Percentiles rank a stretch among this genome's conserved stretches.
These are phyloP conservation scores for Microcyclospora tardicrescens DNA, from an alignment of 2,329 filamentous ascomycete genomes.

Conservation along the genomic window DNA sequence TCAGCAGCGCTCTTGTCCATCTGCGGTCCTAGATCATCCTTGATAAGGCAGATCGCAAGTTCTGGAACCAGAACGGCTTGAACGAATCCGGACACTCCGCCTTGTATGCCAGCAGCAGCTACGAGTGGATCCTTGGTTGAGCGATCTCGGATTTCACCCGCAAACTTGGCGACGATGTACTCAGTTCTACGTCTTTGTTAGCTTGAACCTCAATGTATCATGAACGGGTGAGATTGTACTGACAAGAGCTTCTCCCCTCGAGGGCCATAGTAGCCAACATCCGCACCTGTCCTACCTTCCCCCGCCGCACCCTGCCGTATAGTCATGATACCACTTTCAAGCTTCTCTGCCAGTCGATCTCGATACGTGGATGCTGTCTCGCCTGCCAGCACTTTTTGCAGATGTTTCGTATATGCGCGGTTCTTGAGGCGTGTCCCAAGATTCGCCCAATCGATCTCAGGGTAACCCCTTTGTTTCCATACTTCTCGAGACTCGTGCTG, in stretches of 20 bases:
- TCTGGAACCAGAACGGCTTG: constrained; percentile 26
- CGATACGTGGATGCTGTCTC: constrained; percentile 14
- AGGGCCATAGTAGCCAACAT: constrained; percentile 24
- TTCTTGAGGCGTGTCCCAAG: constrained; percentile 15
- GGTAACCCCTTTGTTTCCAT: constrained; percentile 21
- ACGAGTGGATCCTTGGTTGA: constrained; percentile 20
- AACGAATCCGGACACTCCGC: constrained; percentile 24
- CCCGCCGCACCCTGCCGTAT: constrained; percentile 6
- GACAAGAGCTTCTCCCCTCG: constrained; percentile 23
- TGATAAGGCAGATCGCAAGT: constrained; percentile 22
- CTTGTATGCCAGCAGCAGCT: constrained; percentile 18
- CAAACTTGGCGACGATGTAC: constrained; percentile 18
- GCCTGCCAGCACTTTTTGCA: constrained; percentile 14
- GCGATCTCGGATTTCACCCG: constrained; percentile 15
- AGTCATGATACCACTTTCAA: constrained; percentile 12
- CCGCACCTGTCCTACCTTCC: constrained; percentile 4
- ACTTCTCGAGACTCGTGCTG: constrained; percentile 13
- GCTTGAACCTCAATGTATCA: background rate
- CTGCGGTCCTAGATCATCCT: constrained; percentile 19
- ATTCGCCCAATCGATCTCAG: constrained; percentile 21
- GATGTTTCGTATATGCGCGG: constrained; percentile 6
- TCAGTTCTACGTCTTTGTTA: constrained; percentile 15
- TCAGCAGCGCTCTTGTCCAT: constrained; percentile 10
- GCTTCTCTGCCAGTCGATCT: constrained; percentile 11
- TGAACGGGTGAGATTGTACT: constrained; percentile 2